Conservation (phyloP, 495 filamentous ascomycete genomes). For the Talaromyces stipitatus region DNA sequence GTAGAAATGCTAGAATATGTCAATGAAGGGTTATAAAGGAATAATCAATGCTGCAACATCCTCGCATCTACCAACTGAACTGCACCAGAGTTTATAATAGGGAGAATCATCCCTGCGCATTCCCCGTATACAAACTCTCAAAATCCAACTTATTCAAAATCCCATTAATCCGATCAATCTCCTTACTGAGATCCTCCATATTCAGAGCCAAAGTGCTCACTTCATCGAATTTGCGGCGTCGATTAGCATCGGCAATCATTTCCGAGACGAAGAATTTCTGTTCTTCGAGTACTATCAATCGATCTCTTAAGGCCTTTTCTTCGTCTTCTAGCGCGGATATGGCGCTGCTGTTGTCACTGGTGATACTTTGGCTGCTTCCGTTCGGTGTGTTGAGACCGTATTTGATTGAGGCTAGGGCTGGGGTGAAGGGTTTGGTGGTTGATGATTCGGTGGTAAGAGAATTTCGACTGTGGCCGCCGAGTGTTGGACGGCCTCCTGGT, state of each 20-base stretch:
- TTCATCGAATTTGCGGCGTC: slow-evolving; percentile 81
- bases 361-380: slow-evolving; percentile 49
- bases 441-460: slow-evolving; percentile 25
- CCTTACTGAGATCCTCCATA: slow-evolving; percentile 71
- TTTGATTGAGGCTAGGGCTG: slow-evolving; percentile 52
- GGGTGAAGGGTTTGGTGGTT: slow-evolving; percentile 24
- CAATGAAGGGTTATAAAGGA: no score
- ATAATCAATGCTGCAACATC: no score
- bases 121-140: slow-evolving; percentile 40
- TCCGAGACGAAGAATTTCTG: slow-evolving; percentile 85
- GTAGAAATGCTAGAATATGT: no score
- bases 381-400: slow-evolving; percentile 42
- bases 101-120: slow-evolving; percentile 8
- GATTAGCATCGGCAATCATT: slow-evolving; percentile 80
- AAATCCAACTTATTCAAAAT: slow-evolving; percentile 44
- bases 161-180: slow-evolving; percentile 64
- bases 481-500: slow-evolving; percentile 26
- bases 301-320: slow-evolving; percentile 78
- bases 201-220: slow-evolving; percentile 72
- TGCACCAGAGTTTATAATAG: neutral
- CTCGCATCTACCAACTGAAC: neutral
- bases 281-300: slow-evolving; percentile 86
- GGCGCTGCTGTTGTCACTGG: slow-evolving; percentile 53
- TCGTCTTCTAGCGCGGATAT: slow-evolving; percentile 72
- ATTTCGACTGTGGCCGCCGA: slow-evolving; percentile 8